A percentile compares a stretch with the other conserved stretches of the same genome.
These are phyloP conservation scores for Phytophthora idaei DNA, from an alignment of 352 stramenopile species.

Conservation along the genomic window DNA sequence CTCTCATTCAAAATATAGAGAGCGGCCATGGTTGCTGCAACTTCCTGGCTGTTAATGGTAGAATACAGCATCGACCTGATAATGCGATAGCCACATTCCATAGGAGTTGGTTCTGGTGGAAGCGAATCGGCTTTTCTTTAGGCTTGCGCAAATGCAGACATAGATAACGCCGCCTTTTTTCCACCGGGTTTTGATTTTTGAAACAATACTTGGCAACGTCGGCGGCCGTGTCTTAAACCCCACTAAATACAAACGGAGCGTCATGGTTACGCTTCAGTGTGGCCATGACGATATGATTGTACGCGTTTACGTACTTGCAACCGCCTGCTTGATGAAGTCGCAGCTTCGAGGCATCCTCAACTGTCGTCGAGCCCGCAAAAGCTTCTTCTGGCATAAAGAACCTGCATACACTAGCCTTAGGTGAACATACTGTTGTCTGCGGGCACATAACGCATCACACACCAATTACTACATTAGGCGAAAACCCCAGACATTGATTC, in stretches of 20 bases:
- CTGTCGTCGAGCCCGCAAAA: neutral
- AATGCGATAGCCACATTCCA: conserved; percentile 19
- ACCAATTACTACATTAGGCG: too few relatives aligned
- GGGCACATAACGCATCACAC: too few relatives aligned
- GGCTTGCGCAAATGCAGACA: conserved; percentile 25
- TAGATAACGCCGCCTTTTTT: conserved; percentile 20
- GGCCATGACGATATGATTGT: conserved; percentile 21
- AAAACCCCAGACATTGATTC: too few relatives aligned
- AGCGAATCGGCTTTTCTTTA: conserved; percentile 1
- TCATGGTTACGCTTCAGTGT: conserved; percentile 41
- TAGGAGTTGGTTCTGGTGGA: conserved; percentile 4
- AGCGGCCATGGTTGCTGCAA: conserved; percentile 22
- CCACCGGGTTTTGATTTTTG: conserved; percentile 29
- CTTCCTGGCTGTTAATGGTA: conserved; percentile 20
- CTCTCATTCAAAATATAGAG: conserved; percentile 18
- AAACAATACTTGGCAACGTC: conserved; percentile 43
- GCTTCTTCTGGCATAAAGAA: conserved; percentile 29
- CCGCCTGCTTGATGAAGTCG: conserved; percentile 12
- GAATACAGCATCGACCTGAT: conserved; percentile 27
- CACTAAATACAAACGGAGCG: conserved; percentile 23
- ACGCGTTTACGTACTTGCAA: conserved; percentile 40
- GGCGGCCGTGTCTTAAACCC: conserved; percentile 16
- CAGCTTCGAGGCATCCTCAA: conserved; percentile 1
- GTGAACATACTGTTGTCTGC: conserved; percentile 21
- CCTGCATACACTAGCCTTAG: conserved; percentile 19